A percentile compares a stretch with the other conserved stretches of the same genome.
Conservation (phyloP, 2,329 filamentous ascomycete species). For the Endoconidiophora laricicola region DNA sequence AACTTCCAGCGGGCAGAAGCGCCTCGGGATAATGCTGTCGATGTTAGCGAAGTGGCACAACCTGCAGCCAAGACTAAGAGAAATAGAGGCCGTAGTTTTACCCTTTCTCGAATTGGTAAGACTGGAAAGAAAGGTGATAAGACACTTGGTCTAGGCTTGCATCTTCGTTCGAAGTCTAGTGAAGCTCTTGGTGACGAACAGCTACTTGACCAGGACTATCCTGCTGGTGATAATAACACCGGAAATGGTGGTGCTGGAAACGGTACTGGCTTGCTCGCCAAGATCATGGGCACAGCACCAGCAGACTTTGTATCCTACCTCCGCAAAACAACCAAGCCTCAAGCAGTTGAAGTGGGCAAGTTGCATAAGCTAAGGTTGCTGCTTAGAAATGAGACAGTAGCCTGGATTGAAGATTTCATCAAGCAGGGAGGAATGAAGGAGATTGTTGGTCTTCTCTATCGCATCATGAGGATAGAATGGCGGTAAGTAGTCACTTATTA, state of each 20-base stretch:
- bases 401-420: constrained; percentile 90
- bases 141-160: constrained; percentile 34
- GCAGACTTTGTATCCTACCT: constrained; percentile 78
- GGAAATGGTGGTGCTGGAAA: constrained; percentile 34
- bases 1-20: constrained; percentile 15
- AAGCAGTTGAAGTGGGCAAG: constrained; percentile 81
- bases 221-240: constrained; percentile 12
- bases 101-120: constrained; percentile 38
- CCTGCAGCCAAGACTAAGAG: constrained; percentile 32
- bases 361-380: constrained; percentile 82
- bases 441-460: constrained; percentile 67
- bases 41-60: constrained; percentile 24
- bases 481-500: constrained; percentile 39
- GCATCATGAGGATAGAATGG: constrained; percentile 95
- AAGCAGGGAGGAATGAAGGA: constrained; percentile 81
- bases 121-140: constrained; percentile 39
- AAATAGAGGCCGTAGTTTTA: constrained; percentile 62
- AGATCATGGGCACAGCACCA: constrained; percentile 56
- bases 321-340: constrained; percentile 62
- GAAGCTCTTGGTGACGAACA: constrained; percentile 50
- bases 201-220: constrained; percentile 22
- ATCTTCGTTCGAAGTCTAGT: constrained; percentile 55
- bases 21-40: constrained; percentile 19
- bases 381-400: constrained; percentile 83
- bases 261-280: constrained; percentile 42